A percentile compares a stretch with the other conserved stretches of the same genome.
phyloP scores from a whole-genome alignment of 2,329 filamentous ascomycete genomes.

The Colletotrichum lini region DNA sequence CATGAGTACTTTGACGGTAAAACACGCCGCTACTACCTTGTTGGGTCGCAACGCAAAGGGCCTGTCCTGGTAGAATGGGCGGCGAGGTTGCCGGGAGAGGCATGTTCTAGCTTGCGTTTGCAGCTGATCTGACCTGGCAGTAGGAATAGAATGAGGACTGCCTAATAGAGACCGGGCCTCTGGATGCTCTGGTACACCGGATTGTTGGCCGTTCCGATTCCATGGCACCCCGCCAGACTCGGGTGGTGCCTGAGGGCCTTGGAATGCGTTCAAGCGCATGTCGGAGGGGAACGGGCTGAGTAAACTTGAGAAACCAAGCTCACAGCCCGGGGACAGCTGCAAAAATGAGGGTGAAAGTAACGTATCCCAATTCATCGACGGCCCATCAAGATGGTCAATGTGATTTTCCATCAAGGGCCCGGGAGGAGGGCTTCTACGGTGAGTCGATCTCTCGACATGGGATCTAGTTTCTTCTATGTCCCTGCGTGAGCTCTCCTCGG shows the following conservation, averaged over 20 bases:
- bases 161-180: neutral
- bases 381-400: neutral
- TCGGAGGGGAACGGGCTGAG: neutral
- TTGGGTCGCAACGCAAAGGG: neutral
- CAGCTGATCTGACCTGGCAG: neutral
- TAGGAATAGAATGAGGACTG: neutral
- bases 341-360: neutral
- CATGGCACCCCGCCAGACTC: neutral
- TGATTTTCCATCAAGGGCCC: neutral
- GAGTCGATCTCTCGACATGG: neutral
- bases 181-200: neutral
- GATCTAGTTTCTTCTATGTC: neutral
- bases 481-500: neutral
- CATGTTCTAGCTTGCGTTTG: neutral
- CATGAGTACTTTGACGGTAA: constrained; percentile 44
- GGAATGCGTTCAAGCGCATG: neutral
- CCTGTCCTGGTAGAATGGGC: constrained; percentile 5
- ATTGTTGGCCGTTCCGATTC: neutral
- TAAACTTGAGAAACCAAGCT: neutral
- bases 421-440: too few species aligned
- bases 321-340: neutral
- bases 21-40: constrained; percentile 32
- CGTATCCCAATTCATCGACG: constrained; percentile 5
- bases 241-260: neutral
- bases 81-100: neutral